phyloP scores from a whole-genome alignment of 768 basidiomycete species.

The Russula sp. region DNA sequence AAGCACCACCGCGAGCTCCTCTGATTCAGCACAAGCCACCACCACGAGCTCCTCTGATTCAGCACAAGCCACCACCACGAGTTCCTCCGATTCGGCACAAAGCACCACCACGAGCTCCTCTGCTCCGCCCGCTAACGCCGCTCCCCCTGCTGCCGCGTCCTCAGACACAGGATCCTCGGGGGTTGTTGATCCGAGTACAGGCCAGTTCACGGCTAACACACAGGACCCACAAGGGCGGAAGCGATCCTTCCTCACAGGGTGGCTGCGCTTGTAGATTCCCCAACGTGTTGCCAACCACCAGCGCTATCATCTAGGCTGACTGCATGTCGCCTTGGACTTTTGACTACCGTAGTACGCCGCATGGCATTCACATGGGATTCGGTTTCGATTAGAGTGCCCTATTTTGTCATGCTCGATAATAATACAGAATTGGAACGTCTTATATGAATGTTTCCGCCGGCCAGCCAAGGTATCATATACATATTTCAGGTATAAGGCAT shows the following conservation, averaged over 20 bases:
- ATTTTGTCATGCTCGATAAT: background rate
- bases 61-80: background rate
- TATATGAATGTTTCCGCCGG: background rate
- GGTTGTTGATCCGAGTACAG: slow-evolving; percentile 2
- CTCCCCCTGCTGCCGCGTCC: background rate
- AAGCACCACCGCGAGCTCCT: background rate
- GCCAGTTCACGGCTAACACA: slow-evolving; percentile 3
- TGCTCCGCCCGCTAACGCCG: background rate
- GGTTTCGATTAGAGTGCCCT: slow-evolving; percentile 1
- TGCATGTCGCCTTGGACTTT: slow-evolving; percentile 29
- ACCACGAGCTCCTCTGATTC: background rate
- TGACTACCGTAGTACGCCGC: background rate
- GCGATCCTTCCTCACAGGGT: slow-evolving; percentile 2
- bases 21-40: background rate
- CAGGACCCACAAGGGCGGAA: slow-evolving; percentile 9
- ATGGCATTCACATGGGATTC: background rate
- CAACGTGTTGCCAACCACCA: background rate
- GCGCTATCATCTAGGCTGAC: slow-evolving; percentile 32
- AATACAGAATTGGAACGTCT: slow-evolving; percentile 11
- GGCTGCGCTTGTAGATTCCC: background rate
- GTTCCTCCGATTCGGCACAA: background rate
- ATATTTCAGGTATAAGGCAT: slow-evolving; percentile 19
- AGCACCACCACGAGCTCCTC: background rate
- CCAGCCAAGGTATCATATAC: slow-evolving; percentile 15
- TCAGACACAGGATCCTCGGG: background rate